Evolutionary conservation across 2,329 filamentous ascomycete species (phyloP).

Genomic region (Didymella exigua): DNA sequence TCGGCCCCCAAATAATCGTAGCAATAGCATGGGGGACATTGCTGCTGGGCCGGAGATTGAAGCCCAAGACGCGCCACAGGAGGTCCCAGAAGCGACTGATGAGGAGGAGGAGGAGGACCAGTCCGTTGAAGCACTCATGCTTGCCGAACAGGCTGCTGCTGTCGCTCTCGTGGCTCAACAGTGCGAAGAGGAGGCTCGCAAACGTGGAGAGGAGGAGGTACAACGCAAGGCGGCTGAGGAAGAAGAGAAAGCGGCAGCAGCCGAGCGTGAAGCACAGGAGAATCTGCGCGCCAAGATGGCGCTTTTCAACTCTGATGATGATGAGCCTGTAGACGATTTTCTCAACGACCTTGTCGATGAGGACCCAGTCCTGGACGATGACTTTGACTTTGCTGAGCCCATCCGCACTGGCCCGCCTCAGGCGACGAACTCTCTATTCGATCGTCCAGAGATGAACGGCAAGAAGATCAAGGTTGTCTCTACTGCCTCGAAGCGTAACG

Average conservation of each 20-base stretch:
- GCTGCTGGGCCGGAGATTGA: slow-evolving; percentile 15
- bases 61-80: slow-evolving; percentile 28
- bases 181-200: slow-evolving; percentile 25
- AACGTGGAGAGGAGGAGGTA: slow-evolving; percentile 27
- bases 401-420: slow-evolving; percentile 22
- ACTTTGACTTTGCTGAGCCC: not conserved
- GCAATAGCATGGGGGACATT: slow-evolving; percentile 37
- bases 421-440: slow-evolving; percentile 37
- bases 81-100: slow-evolving; percentile 31
- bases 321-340: slow-evolving; percentile 35
- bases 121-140: slow-evolving; percentile 23
- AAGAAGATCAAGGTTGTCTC: slow-evolving; percentile 47
- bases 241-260: slow-evolving; percentile 25
- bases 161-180: slow-evolving; percentile 33
- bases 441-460: slow-evolving; percentile 35
- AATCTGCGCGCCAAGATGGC: slow-evolving; percentile 45
- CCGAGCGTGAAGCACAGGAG: slow-evolving; percentile 41
- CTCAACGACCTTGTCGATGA: slow-evolving; percentile 34
- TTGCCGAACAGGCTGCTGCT: slow-evolving; percentile 35
- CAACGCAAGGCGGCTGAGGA: slow-evolving; percentile 7
- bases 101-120: slow-evolving; percentile 45
- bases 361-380: slow-evolving; percentile 17
- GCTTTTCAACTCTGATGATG: slow-evolving; percentile 39
- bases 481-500: slow-evolving; percentile 28
- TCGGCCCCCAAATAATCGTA: slow-evolving; percentile 29